Conservation (phyloP, 73 alveolate genomes). For the Tetrahymena borealis region DNA sequence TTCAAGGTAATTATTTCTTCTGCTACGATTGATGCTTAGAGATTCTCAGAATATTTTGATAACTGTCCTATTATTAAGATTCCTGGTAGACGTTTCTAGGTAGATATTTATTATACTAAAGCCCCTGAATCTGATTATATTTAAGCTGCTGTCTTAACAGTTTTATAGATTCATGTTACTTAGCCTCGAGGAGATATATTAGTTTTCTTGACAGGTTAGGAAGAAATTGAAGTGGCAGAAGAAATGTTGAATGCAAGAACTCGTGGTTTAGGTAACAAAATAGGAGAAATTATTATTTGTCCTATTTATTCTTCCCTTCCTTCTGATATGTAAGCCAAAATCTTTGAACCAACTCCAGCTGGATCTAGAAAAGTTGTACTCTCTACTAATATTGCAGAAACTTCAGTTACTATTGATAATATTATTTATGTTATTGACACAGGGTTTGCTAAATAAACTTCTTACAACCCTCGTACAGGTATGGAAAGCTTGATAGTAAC, state of each 20-base stretch:
- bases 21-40: conserved; percentile 98
- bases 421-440: conserved; percentile 97
- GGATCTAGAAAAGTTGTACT: conserved; percentile 95
- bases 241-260: conserved; percentile 90
- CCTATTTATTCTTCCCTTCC: conserved; percentile 98
- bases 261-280: conserved; percentile 89
- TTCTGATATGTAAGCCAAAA: conserved; percentile 98
- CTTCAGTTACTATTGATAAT: conserved; percentile 93
- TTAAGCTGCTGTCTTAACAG: conserved; percentile 96
- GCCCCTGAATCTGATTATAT: conserved; percentile 99
- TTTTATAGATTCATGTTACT: conserved; percentile 96
- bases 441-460: conserved; percentile 95
- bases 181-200: conserved; percentile 99
- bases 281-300: conserved; percentile 88
- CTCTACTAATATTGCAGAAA: conserved; percentile 98
- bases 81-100: conserved; percentile 99
- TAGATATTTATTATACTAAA: conserved; percentile 93
- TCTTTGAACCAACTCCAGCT: conserved; percentile 96
- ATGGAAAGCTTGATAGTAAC: conserved; percentile 82
- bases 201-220: conserved; percentile 98
- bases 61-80: conserved; percentile 91
- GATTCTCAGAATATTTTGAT: conserved; percentile 94
- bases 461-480: conserved; percentile 97
- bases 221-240: conserved; percentile 97
- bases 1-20: conserved; percentile 93